Conservation (phyloP, 2,329 filamentous ascomycete genomes). For the Aspergillus tubingensis region DNA sequence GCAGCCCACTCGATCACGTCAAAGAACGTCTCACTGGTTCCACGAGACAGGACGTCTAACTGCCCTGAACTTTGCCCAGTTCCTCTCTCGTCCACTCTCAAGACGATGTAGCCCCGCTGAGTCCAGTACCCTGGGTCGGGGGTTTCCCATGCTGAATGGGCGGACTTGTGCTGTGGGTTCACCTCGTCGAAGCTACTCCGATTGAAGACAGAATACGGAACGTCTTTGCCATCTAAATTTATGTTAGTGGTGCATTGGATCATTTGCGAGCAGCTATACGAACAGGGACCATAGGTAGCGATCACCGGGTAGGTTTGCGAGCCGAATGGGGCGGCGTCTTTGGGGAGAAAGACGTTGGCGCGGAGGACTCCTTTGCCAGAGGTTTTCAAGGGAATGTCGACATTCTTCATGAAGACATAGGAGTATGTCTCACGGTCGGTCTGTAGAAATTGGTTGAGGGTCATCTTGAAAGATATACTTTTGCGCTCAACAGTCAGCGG, state of each 20-base stretch:
- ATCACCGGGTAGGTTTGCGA: constrained; percentile 53
- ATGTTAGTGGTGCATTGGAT: not conserved
- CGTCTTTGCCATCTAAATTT: not conserved
- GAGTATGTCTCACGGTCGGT: not conserved
- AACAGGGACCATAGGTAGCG: constrained; percentile 67
- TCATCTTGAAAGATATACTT: not conserved
- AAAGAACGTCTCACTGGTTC: constrained; percentile 51
- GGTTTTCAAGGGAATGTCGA: not conserved
- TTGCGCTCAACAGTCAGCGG: not conserved
- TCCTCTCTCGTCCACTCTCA: constrained; percentile 55
- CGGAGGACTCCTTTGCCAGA: not conserved
- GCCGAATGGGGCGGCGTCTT: not conserved
- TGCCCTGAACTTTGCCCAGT: constrained; percentile 52
- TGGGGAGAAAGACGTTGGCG: not conserved
- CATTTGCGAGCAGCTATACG: not conserved
- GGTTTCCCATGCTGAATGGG: constrained; percentile 59
- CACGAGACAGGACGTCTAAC: constrained; percentile 51
- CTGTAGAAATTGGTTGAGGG: not conserved
- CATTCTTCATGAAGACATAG: not conserved
- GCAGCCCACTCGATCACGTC: constrained; percentile 54
- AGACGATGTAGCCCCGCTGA: constrained; percentile 52
- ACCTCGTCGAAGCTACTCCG: constrained; percentile 35
- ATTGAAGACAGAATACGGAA: not conserved
- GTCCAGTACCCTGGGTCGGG: constrained; percentile 60
- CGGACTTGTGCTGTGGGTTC: constrained; percentile 52